Conservation (phyloP, 2,329 filamentous ascomycete genomes). For the Colletotrichum destructivum region DNA sequence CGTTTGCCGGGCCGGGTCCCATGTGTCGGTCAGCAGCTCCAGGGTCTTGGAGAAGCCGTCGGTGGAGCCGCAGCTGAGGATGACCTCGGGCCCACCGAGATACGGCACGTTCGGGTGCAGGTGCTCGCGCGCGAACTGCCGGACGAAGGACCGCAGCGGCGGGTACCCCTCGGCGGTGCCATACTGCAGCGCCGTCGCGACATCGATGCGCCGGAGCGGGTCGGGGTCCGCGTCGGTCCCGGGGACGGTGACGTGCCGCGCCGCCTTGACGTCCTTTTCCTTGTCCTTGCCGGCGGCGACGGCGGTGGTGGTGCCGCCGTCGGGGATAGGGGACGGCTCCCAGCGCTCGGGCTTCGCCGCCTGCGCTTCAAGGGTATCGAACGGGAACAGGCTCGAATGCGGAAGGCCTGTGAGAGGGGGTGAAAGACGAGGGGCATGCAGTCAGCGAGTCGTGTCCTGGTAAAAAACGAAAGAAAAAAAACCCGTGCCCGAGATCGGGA, state of each 20-base stretch:
- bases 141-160: slow-evolving; percentile 82
- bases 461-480: neutral
- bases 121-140: slow-evolving; percentile 82
- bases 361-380: slow-evolving; percentile 89
- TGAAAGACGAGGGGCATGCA: neutral
- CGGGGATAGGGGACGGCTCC: slow-evolving; percentile 72
- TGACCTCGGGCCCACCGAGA: slow-evolving; percentile 80
- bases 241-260: slow-evolving; percentile 78
- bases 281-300: neutral
- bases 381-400: slow-evolving; percentile 87
- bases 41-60: slow-evolving; percentile 88
- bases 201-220: slow-evolving; percentile 80
- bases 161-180: slow-evolving; percentile 87
- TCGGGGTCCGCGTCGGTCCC: slow-evolving; percentile 70
- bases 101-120: slow-evolving; percentile 89
- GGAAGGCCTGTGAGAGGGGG: slow-evolving; percentile 75
- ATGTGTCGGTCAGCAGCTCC: slow-evolving; percentile 82
- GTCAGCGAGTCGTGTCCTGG: slow-evolving; percentile 5
- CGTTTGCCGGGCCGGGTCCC: slow-evolving; percentile 78
- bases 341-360: slow-evolving; percentile 83
- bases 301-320: slow-evolving; percentile 48
- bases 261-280: slow-evolving; percentile 43
- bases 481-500: slow-evolving; percentile 2
- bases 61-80: slow-evolving; percentile 86
- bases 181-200: slow-evolving; percentile 89